Base-by-base conservation (phyloP, 2,329 filamentous ascomycete genomes). In the Grosmannia huntii region DNA sequence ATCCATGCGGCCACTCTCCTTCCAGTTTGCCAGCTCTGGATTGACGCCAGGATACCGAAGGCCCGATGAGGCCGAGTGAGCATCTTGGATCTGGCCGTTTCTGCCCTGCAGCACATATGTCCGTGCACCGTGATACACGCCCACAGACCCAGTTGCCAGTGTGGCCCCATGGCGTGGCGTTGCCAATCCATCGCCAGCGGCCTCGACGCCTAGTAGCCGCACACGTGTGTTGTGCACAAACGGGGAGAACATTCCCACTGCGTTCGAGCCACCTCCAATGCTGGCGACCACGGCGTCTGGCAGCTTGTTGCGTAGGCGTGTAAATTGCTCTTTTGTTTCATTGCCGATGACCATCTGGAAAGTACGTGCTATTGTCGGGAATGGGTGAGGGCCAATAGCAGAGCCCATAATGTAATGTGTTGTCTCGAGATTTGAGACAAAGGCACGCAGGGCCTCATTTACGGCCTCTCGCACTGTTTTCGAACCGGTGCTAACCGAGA, bases 371-470 rank as follows among this genome's bases (percentile, higher is more conserved):
- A 97, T 97, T 56, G 90, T 95, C 1, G 94, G 94, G 85, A 96
- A 97, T 12, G 94, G 94, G 71, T 99, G 94, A 53, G 94, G 94
- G 0, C 94, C 94, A 66, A 99, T 97, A 51, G 94, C 94, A 19
- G 90, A 96, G 59, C 94, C 94, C 66, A 99, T 95, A 66, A 97
- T 92, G 77, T 97, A 99, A 78, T 99, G 94, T 0, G 94, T 97
- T 21, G 89, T 95, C 66, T 91, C 85, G n/a, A 99, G 87, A 64
- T 91, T 81, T 58, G 91, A 87, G 21, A 99, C 91, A 94, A 94
- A 99, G 62, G 89, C 85, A 51, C 94, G 87, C 68, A 99, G 76
- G 23, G 94, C 91, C 74, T 97, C 92, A 75, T 97, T 97, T 73
- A 97, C 92, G 3, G 92, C 88, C 67, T 92, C 88, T 60, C 88